These are phyloP conservation scores for Candida anglica DNA, from an alignment of 805 yeast species.

Conservation along the genomic window DNA sequence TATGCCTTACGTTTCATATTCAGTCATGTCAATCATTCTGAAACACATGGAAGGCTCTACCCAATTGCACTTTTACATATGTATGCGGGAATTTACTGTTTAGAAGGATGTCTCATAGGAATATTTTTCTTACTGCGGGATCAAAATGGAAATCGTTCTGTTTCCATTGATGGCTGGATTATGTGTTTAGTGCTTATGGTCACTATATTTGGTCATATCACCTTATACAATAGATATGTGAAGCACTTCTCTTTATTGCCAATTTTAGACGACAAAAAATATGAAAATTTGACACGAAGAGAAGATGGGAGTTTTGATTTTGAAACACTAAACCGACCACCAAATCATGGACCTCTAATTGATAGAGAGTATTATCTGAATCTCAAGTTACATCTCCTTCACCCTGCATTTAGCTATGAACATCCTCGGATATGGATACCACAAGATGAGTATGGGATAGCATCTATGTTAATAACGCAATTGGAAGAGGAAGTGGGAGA, in stretches of 20 bases:
- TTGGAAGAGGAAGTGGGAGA: slow-evolving; percentile 11
- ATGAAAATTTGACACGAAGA: neutral
- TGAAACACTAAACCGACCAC: slow-evolving; percentile 3
- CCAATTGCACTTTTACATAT: slow-evolving; percentile 73
- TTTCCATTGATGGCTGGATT: slow-evolving; percentile 45
- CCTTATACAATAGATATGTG: slow-evolving; percentile 40
- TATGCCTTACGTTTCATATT: slow-evolving; percentile 61
- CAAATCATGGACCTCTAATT: slow-evolving; percentile 3
- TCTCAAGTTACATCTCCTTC: slow-evolving; percentile 24
- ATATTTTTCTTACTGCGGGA: slow-evolving; percentile 61
- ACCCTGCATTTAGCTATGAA: slow-evolving; percentile 35
- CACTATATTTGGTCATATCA: slow-evolving; percentile 57
- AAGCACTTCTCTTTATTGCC: slow-evolving; percentile 29
- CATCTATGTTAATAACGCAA: slow-evolving; percentile 16
- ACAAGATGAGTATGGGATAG: slow-evolving; percentile 27
- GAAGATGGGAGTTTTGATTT: neutral
- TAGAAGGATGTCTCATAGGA: slow-evolving; percentile 77
- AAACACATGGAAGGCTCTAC: slow-evolving; percentile 67
- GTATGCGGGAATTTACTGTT: slow-evolving; percentile 76
- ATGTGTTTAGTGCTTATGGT: slow-evolving; percentile 48
- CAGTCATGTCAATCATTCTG: slow-evolving; percentile 48
- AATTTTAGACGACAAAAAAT: slow-evolving; percentile 15
- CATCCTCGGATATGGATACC: slow-evolving; percentile 39
- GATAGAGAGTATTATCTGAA: slow-evolving; percentile 17
- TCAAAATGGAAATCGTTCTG: slow-evolving; percentile 38